Conservation (phyloP, 2,329 filamentous ascomycete species). For the Alternaria longipes region DNA sequence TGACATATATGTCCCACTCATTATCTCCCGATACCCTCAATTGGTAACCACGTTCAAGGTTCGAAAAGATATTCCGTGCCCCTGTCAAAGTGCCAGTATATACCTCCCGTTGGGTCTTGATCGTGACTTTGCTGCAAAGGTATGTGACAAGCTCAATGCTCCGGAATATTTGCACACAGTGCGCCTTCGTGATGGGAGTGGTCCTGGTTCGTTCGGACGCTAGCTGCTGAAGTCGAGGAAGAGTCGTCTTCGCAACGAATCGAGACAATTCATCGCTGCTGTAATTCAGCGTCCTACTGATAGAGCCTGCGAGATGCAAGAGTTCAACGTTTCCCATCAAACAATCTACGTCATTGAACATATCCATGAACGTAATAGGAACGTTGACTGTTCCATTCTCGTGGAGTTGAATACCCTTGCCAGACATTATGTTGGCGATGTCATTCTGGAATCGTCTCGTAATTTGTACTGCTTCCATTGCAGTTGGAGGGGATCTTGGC, state of each 20-base stretch:
- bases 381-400: not conserved
- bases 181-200: not conserved
- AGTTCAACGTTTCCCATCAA: too few relatives aligned
- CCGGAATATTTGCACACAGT: not conserved
- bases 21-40: not conserved
- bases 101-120: not conserved
- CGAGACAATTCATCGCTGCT: too few relatives aligned
- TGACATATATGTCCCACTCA: not conserved
- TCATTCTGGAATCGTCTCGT: not conserved
- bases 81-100: not conserved
- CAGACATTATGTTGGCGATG: not conserved
- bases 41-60: not conserved
- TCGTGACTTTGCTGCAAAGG: not conserved
- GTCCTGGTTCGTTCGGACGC: not conserved
- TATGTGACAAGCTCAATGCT: not conserved
- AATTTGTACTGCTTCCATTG: not conserved
- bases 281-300: too few relatives aligned
- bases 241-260: not conserved
- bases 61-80: not conserved
- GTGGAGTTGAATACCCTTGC: not conserved
- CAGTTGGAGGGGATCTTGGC: not conserved
- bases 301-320: too few relatives aligned
- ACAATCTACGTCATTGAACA: too few relatives aligned
- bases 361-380: too few relatives aligned
- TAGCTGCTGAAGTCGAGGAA: not conserved